A percentile compares a stretch with the other conserved stretches of the same genome.
phyloP scores from a whole-genome alignment of 331 rosid species.

The Malus hybrid region DNA sequence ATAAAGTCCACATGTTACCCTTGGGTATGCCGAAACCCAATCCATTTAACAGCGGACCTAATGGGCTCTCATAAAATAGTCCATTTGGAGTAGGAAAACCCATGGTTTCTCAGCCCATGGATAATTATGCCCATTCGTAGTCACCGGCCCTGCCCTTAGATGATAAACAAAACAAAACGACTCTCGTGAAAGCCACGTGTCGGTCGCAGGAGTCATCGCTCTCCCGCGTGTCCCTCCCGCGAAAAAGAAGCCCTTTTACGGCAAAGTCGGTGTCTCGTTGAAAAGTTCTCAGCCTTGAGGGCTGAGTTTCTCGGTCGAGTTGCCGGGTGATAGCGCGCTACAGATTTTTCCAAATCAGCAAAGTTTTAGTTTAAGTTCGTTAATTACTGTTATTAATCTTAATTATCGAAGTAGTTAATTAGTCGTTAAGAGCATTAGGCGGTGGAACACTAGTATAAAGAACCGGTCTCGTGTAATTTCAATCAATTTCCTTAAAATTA shows the following conservation, averaged over 20 bases:
- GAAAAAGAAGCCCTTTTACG: slow-evolving; percentile 10
- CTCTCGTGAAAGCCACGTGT: neutral
- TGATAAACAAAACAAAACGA: neutral
- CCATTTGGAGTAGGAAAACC: too few species aligned
- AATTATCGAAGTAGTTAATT: neutral
- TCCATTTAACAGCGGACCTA: too few species aligned
- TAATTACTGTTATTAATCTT: neutral
- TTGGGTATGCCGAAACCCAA: too few species aligned
- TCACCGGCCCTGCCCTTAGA: too few species aligned
- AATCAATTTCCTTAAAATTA: neutral
- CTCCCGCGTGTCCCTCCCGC: slow-evolving; percentile 28
- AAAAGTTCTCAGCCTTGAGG: neutral
- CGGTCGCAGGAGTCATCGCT: neutral
- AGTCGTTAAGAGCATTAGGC: neutral
- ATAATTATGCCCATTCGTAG: too few species aligned
- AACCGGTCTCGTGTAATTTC: neutral
- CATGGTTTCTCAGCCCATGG: too few species aligned
- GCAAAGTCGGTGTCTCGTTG: slow-evolving; percentile 16
- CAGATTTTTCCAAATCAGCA: neutral
- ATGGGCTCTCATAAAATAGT: too few species aligned
- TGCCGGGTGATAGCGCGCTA: neutral
- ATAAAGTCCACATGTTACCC: too few species aligned
- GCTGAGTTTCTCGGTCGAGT: neutral
- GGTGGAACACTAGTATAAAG: neutral
- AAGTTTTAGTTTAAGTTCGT: neutral